A percentile compares a stretch with the other conserved stretches of the same genome.
Evolutionary conservation across 305 asterid species (phyloP).

Genomic region (Fraxinus velutina): DNA sequence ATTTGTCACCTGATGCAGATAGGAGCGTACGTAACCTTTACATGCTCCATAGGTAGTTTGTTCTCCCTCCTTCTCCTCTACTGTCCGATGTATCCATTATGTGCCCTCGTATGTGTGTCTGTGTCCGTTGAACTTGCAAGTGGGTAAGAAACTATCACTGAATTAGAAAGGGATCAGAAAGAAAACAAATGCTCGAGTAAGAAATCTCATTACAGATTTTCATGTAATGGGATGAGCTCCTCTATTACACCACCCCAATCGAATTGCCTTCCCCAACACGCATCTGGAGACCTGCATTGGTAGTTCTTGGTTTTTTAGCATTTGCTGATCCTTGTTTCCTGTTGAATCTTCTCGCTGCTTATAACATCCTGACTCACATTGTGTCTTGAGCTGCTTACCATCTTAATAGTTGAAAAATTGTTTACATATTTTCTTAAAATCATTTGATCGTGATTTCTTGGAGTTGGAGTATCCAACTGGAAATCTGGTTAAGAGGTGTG

Average conservation of each 20-base stretch:
- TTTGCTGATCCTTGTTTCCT: not conserved
- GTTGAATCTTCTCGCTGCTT: not conserved
- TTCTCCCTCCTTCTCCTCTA: slow-evolving; percentile 13
- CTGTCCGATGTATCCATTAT: slow-evolving; percentile 1
- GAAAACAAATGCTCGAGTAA: slow-evolving; percentile 14
- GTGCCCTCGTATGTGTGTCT: not conserved
- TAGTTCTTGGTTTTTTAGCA: not conserved
- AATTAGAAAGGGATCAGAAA: slow-evolving; percentile 6
- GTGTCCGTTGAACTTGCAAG: not conserved
- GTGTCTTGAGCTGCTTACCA: slow-evolving; percentile 4
- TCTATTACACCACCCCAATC: not conserved
- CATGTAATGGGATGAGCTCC: slow-evolving; percentile 3
- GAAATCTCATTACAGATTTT: not conserved
- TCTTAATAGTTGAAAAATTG: not conserved
- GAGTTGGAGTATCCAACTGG: not conserved
- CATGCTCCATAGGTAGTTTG: slow-evolving; percentile 80
- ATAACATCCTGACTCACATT: not conserved
- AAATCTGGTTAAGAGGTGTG: not conserved
- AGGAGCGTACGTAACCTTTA: slow-evolving; percentile 87
- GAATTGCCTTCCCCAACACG: not conserved
- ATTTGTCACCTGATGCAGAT: slow-evolving; percentile 93
- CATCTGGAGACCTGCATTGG: slow-evolving; percentile 1
- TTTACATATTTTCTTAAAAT: not conserved
- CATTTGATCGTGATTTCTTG: not conserved
- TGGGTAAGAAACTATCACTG: not conserved